Evolutionary conservation across 1,139 yeast species (phyloP).

Genomic region (Geotrichum klebahnii): DNA sequence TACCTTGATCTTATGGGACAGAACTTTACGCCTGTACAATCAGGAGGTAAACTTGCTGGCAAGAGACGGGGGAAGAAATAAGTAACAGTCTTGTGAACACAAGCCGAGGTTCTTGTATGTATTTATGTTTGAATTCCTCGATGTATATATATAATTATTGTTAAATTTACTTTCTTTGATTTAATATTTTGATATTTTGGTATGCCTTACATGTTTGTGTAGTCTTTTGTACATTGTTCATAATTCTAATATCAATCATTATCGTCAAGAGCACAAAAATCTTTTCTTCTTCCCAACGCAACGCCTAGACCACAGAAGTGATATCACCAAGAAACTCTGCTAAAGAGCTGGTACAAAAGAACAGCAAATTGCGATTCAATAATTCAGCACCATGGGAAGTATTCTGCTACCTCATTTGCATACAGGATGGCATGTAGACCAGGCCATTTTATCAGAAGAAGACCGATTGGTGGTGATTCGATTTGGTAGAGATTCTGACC

Average conservation of each 20-base stretch:
- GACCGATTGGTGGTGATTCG: constrained; percentile 83
- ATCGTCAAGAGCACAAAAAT: no score
- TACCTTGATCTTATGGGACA: constrained; percentile 61
- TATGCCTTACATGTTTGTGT: not conserved
- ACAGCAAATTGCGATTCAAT: not conserved
- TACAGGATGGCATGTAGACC: constrained; percentile 98
- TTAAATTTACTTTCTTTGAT: not conserved
- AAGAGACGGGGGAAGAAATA: constrained; percentile 43
- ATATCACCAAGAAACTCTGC: not conserved
- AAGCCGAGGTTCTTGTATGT: constrained; percentile 11
- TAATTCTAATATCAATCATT: no score
- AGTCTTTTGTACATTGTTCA: not conserved
- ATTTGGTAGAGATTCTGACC: constrained; percentile 75
- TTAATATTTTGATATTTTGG: constrained; percentile 6
- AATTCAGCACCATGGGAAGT: constrained; percentile 59
- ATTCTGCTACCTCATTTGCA: constrained; percentile 81
- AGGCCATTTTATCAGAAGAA: constrained; percentile 81
- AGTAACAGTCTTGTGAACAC: constrained; percentile 11
- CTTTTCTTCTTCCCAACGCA: not conserved
- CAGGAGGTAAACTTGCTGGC: constrained; percentile 57
- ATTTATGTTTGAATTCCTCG: constrained; percentile 7
- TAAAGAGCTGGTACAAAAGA: no score
- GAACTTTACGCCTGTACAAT: constrained; percentile 58
- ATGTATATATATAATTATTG: constrained; percentile 3
- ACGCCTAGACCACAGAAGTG: no score